Base-by-base conservation (phyloP, 495 filamentous ascomycete species). In the Penicillium lividum region DNA sequence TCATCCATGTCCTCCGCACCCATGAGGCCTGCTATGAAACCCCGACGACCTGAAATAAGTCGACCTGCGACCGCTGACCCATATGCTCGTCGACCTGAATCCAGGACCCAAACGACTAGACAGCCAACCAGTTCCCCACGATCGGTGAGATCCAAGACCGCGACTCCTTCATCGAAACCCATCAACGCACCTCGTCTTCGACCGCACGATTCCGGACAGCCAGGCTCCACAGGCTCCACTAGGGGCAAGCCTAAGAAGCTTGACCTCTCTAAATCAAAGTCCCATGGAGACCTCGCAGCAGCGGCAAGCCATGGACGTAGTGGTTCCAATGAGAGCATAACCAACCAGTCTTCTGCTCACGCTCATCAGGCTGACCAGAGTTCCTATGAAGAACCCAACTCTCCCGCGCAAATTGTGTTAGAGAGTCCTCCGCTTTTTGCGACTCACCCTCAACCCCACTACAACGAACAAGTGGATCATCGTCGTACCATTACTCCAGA, bases 371-470 rank as follows among this genome's bases (percentile, higher is more conserved):
- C 70, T 16, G 74, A 73, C 49, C 59, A 73, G 10, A 81, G 80
- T 57, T 81, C 85, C 4, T 84, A 84, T 56, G 85, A 89, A 62
- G 85, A 86, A 51, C 85, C 82, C 4, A 80, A 86, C 46, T 73
- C 75, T 13, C 68, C 62, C 33, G 58, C 61, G n/a, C 59, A 60
- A 30, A 27, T 66, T 18, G 53, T 66, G 31, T 48, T 69, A 43
- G 70, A 71, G 50, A 74, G 72, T 25, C 70, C 68, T 25, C 58
- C 53, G 10, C 54, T 63, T 44, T 54, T 56, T 56, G 61, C 59
- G 7, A 60, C 68, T 7, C 66, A 68, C 8, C 62, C 51, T 11
- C 51, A 48, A 22, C 45, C 45, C 31, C 18, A 54, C 45, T 45
- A 43, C n/a, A 31, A 43, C 8, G 53, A 56, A 13, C 57, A 46